Base-by-base conservation (phyloP, 2,329 filamentous ascomycete genomes). In the Phaeosphaeria sp. region DNA sequence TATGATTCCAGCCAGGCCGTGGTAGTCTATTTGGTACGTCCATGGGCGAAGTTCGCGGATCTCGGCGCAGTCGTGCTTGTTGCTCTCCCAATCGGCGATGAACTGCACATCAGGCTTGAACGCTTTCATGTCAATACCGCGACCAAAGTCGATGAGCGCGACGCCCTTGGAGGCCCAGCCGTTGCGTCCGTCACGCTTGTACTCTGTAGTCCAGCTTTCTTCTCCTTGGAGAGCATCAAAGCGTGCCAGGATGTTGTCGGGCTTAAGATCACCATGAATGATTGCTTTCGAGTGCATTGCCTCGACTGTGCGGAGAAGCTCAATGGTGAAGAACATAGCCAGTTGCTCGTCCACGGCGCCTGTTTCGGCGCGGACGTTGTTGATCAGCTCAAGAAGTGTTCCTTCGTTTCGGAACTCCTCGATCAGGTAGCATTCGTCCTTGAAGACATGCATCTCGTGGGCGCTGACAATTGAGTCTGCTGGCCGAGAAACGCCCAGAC, bases 1-100 rank as follows among this genome's bases (percentile, higher is more conserved):
- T 4, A 98, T 83, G 22, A 92, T 91, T 4, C 92, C 93, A 0
- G 95, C 95, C 0, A 97, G 84, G 13, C 95, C 95, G 76, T 96
- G 92, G 70, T 98, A 96, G 80, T 99, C 95, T 65, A 97, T 92
- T 76, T 99, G 95, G 82, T 93, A 97, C 1, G 94, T 98, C 95
- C 95, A 99, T 0, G 93, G 93, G 1, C 94, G 86, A 55, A 92
- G 86, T 79, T 99, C 94, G 47, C 93, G 90, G 86, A 98, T 97
- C 82, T 99, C 95, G 18, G 91, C 90, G 77, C 95, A 99, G 78
- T 99, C 95, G 36, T 39, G 36, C 36, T 39, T 51, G 92, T 89
- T 22, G 90, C 85, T 17, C 86, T 87, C 0, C 95, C 95, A 99
- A 79, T 99, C 95, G 0, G 94, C 95, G 58, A 98, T 87, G 81